A percentile compares a stretch with the other conserved stretches of the same genome.
Evolutionary conservation across 306 rosid genomes (phyloP).

Genomic region (Castanospermum australe): DNA sequence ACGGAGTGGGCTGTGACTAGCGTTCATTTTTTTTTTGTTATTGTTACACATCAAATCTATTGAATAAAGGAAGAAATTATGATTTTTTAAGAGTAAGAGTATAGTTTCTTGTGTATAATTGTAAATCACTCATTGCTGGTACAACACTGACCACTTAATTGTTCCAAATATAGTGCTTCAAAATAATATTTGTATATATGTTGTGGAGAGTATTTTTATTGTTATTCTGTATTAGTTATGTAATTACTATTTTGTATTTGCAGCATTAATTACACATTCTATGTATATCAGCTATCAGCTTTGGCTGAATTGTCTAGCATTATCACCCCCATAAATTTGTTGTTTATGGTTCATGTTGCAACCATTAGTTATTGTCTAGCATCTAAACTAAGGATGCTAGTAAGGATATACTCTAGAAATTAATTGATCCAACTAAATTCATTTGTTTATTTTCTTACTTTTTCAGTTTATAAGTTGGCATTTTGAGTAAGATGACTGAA

Average conservation of each 20-base stretch:
- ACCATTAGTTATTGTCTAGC: conserved; percentile 1
- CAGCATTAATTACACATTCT: background rate
- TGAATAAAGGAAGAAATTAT: background rate
- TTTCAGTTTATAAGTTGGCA: background rate
- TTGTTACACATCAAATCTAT: background rate
- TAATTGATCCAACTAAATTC: conserved; percentile 7
- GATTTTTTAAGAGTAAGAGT: background rate
- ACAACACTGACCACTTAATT: background rate
- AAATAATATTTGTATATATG: background rate
- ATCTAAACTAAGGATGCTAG: background rate
- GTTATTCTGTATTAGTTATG: background rate
- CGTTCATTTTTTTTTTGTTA: background rate
- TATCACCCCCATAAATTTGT: conserved; percentile 15
- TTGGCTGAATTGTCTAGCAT: background rate
- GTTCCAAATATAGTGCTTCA: background rate
- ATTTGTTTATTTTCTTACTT: background rate
- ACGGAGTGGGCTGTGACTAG: background rate
- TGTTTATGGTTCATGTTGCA: conserved; percentile 10
- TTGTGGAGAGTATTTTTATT: background rate
- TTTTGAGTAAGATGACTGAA: conserved; percentile 14
- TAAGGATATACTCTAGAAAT: background rate
- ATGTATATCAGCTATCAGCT: background rate
- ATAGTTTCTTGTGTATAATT: background rate
- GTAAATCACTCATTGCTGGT: background rate
- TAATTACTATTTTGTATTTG: background rate